Evolutionary conservation across 2,329 filamentous ascomycete species (phyloP), one percentile per base, ranked within the genome.

Genomic region (Paracamarosporium sp.): DNA sequence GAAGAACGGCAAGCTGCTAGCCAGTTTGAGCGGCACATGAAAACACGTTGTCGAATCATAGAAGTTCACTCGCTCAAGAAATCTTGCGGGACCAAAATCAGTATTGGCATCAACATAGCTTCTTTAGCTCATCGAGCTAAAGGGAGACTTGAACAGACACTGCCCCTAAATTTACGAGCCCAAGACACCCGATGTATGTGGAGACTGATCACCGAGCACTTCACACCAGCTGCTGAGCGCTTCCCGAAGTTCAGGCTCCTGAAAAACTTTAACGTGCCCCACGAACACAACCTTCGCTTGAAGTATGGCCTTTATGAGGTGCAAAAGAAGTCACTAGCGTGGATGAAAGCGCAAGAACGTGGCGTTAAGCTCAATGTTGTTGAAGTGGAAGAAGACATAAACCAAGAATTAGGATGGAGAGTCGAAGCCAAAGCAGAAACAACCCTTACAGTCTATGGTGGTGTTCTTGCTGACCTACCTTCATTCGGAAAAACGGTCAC

Each of bases 401-500:
- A 88, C 12, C 65, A 77, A 0, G 67, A 79, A 22, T 66, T 88
- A 28, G 79, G 82, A 11, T 89, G 86, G 84, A 81, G 84, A 56
- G 80, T 81, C 2, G 87, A 89, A 68, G 86, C 78, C 1, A 74
- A 71, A n/a, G 83, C 81, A n/a, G 64, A 80, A 57, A 69, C 77
- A 33, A 24, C 70, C n/a, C 47, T 78, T 51, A 33, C 57, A 30
- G 60, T 88, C 38, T 81, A 80, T 17, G 88, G 88, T 12, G 88
- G 88, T 5, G 79, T 90, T 17, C 77, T 89, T 31, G 87, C 87
- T 2, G 86, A 89, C 65, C 80, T 85, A 43, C 86, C 89, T 31
- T 87, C 86, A 0, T 90, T 88, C 66, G 88, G 88, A 0, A 90
- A 91, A 65, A 90, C 88, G 0, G 82, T 86, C 1, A 82, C 84